Conservation (phyloP, 257 asterid genomes). For the Lantana camara region DNA sequence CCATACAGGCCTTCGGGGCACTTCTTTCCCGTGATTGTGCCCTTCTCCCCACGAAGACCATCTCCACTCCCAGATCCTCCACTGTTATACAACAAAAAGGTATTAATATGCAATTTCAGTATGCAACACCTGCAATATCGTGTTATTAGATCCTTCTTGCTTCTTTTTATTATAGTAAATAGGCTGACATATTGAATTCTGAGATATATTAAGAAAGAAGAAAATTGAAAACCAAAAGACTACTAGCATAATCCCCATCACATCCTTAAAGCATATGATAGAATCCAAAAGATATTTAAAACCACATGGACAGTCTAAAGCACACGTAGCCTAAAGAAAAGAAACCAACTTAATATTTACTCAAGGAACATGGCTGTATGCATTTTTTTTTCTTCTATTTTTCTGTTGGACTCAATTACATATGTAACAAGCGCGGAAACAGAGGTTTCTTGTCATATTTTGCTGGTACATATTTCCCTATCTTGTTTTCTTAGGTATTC, state of each 20-base stretch:
- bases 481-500: not conserved
- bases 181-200: not conserved
- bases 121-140: conserved; percentile 11
- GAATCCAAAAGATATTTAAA: not conserved
- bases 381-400: conserved; percentile 8
- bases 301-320: not conserved
- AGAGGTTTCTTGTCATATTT: conserved; percentile 2
- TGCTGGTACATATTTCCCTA: conserved; percentile 2
- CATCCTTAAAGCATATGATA: not conserved
- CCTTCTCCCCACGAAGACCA: conserved; percentile 80
- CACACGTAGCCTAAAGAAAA: conserved; percentile 7
- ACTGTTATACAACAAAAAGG: conserved; percentile 47
- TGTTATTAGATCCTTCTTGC: not conserved
- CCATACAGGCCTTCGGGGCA: conserved; percentile 95
- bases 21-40: conserved; percentile 85
- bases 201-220: conserved; percentile 9
- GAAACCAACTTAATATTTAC: conserved; percentile 1
- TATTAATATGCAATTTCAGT: conserved; percentile 26
- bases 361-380: not conserved
- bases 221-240: not conserved
- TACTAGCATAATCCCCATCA: conserved; percentile 16
- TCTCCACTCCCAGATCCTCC: conserved; percentile 83
- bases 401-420: not conserved
- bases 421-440: not conserved
- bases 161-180: conserved; percentile 6